Evolutionary conservation across 2,329 filamentous ascomycete genomes (phyloP), one percentile per base, ranked within the genome.

Genomic region (Stagonosporopsis cucurbitacearum): DNA sequence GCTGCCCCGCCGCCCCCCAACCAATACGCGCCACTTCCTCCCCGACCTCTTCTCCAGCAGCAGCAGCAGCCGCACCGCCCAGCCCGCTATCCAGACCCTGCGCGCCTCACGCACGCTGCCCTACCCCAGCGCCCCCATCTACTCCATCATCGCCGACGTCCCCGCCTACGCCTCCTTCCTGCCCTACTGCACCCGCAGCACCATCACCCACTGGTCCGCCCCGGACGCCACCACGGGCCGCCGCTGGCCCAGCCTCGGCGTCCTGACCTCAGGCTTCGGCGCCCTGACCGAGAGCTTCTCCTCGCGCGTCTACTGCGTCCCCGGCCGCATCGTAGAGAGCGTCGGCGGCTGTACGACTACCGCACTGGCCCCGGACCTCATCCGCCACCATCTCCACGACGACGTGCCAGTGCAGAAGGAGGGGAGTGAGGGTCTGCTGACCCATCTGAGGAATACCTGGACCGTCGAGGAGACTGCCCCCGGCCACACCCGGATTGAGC

Each of bases 121-220:
- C 13, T 96, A 96, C 80, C 79, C 87, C 0, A 80, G 86, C 28
- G 69, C 77, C 4, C 81, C 86, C 1, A 87, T 99, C 65, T 99
- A 95, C 84, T 81, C 82, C 64, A 84, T 97, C 50, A 93, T 99
- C 75, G 87, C 92, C 78, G 92, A 97, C 76, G 87, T 99, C 62
- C 86, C 91, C 75, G 65, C 60, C 60, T 99, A 99, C 84, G 81
- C 84, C 33, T 75, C 81, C 63, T 99, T 98, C 81, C 86, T 99
- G n/a, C 95, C 95, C 11, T 97, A 96, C 83, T 96, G 94, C 78
- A 84, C 86, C 39, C 81, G 81, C 41, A 93, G 90, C 33, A 84
- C 82, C 58, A 92, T 98, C 36, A 96, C 92, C 1, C 81, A 82
- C 55, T 92, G 89, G 84, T 88, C 90, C 6, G 50, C 73, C 12